These are phyloP conservation scores for Kodamaea sp. DNA, from an alignment of 1,139 yeast genomes.

Conservation along the genomic window DNA sequence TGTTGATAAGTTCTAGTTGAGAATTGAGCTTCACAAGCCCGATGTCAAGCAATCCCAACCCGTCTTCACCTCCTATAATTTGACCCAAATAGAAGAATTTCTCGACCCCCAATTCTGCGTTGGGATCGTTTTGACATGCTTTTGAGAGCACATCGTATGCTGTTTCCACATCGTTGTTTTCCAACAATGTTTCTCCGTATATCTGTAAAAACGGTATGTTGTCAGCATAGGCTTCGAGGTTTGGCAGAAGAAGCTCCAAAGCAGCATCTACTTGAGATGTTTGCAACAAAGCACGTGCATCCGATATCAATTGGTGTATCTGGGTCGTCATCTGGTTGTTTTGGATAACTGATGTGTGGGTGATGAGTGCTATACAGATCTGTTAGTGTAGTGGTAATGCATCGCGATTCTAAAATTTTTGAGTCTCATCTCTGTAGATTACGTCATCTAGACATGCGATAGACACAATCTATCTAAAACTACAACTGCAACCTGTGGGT, in stretches of 20 bases:
- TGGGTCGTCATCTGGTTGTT: constrained; percentile 7
- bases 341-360: too few species aligned
- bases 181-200: constrained; percentile 77
- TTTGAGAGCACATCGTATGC: constrained; percentile 67
- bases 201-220: constrained; percentile 38
- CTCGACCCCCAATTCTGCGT: constrained; percentile 65
- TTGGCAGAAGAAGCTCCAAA: constrained; percentile 34
- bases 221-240: constrained; percentile 26
- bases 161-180: constrained; percentile 71
- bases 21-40: constrained; percentile 59
- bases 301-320: constrained; percentile 15
- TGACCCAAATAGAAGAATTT: constrained; percentile 92
- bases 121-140: constrained; percentile 71
- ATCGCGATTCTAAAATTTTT: not conserved
- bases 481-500: too few species aligned
- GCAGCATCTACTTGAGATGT: constrained; percentile 46
- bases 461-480: not conserved
- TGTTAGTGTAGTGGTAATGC: too few species aligned
- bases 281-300: constrained; percentile 34
- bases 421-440: constrained; percentile 5
- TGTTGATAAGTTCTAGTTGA: constrained; percentile 34
- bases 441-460: constrained; percentile 6
- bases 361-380: too few species aligned
- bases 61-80: constrained; percentile 80
- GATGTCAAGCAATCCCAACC: constrained; percentile 61